A percentile compares a stretch with the other conserved stretches of the same genome.
Conservation (phyloP, 805 yeast species). For the Nakazawaea ishiwadae region DNA sequence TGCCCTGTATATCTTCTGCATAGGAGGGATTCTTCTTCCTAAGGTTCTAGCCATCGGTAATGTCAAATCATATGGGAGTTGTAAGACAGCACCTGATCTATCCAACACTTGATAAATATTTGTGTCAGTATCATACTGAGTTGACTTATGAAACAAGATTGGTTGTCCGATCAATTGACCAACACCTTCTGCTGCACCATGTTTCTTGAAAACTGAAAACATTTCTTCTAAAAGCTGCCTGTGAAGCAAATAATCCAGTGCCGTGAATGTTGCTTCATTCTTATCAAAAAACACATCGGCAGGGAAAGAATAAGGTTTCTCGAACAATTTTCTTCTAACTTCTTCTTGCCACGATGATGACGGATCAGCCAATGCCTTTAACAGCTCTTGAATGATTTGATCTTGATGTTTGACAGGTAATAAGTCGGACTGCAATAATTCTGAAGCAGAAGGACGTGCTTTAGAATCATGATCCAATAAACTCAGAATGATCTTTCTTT, state of each 20-base stretch:
- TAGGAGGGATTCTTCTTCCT: slow-evolving; percentile 51
- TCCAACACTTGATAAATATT: slow-evolving; percentile 79
- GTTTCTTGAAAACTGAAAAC: slow-evolving; percentile 59
- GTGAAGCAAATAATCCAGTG: slow-evolving; percentile 51
- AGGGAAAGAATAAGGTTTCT: slow-evolving; percentile 81
- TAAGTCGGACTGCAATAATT: slow-evolving; percentile 72
- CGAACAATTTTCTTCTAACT: slow-evolving; percentile 80
- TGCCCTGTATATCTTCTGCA: slow-evolving; percentile 63
- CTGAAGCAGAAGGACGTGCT: slow-evolving; percentile 74
- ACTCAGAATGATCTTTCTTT: slow-evolving; percentile 60
- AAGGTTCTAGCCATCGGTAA: slow-evolving; percentile 84
- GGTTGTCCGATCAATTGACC: slow-evolving; percentile 50
- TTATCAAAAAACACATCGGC: slow-evolving; percentile 80
- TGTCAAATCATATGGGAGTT: slow-evolving; percentile 84
- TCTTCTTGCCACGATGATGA: slow-evolving; percentile 93
- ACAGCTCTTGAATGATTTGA: slow-evolving; percentile 81
- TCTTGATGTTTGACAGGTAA: slow-evolving; percentile 90
- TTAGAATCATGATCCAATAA: slow-evolving; percentile 77
- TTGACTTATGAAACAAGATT: slow-evolving; percentile 74
- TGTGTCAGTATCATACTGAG: slow-evolving; percentile 58
- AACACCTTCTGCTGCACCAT: slow-evolving; percentile 74
- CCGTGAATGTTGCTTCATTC: slow-evolving; percentile 23
- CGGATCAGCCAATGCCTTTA: slow-evolving; percentile 81
- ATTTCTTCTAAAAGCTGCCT: slow-evolving; percentile 58
- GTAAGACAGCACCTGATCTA: slow-evolving; percentile 80